These are phyloP conservation scores for Clarireedia sp. DNA, from an alignment of 2,329 filamentous ascomycete genomes.

Conservation along the genomic window DNA sequence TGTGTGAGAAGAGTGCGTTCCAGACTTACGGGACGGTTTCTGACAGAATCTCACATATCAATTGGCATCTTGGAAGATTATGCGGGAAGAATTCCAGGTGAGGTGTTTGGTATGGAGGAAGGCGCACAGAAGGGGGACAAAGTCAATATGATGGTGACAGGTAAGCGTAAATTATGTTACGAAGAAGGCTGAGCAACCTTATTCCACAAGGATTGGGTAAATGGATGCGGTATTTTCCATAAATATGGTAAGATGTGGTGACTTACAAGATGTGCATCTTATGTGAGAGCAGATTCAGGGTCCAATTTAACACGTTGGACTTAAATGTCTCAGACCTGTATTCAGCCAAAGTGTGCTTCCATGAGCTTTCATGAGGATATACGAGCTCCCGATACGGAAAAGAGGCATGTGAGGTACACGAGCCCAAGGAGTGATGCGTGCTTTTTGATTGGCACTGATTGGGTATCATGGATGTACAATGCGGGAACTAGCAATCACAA, in stretches of 20 bases:
- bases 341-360: too few relatives aligned
- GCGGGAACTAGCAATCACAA: neutral
- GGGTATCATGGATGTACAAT: slow-evolving; percentile 6
- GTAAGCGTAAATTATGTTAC: neutral
- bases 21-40: slow-evolving; percentile 2
- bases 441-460: slow-evolving; percentile 10
- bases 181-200: neutral
- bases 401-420: neutral
- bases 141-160: neutral
- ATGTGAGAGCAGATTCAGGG: neutral
- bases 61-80: too few relatives aligned
- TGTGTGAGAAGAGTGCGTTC: neutral
- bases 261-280: too few relatives aligned
- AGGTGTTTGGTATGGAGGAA: neutral
- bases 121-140: neutral
- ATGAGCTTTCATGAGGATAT: neutral
- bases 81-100: neutral
- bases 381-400: neutral
- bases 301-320: neutral
- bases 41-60: neutral
- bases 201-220: neutral
- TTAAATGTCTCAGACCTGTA: neutral
- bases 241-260: neutral
- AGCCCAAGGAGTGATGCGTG: neutral
- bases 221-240: neutral